Evolutionary conservation across 345 rosid species (phyloP).

Genomic region (Sonneratia caseolaris): DNA sequence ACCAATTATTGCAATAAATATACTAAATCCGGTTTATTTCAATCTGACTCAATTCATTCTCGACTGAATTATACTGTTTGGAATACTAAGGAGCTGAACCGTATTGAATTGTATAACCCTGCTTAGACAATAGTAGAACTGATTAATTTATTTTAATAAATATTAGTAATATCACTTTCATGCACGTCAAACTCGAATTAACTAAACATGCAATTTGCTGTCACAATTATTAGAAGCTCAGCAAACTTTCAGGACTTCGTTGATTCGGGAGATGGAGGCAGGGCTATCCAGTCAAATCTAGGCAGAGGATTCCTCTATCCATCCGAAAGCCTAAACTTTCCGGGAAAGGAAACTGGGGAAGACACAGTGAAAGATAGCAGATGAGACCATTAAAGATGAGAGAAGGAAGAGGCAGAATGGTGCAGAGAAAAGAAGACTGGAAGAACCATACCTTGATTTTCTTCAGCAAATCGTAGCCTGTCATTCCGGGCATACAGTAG

Average conservation of each 20-base stretch:
- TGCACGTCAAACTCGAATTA: too few relatives aligned
- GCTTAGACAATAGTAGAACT: too few relatives aligned
- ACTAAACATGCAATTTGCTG: too few relatives aligned
- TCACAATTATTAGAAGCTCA: background rate
- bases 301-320: too few relatives aligned
- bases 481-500: conserved; percentile 83
- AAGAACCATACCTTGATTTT: conserved; percentile 44
- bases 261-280: background rate
- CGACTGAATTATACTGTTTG: too few relatives aligned
- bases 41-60: too few relatives aligned
- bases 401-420: conserved; percentile 16
- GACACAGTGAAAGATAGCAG: background rate
- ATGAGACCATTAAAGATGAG: too few relatives aligned
- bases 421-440: background rate
- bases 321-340: conserved; percentile 5
- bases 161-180: too few relatives aligned
- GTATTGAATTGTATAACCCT: too few relatives aligned
- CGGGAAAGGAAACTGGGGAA: conserved; percentile 13
- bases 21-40: too few relatives aligned
- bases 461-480: conserved; percentile 72
- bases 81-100: too few relatives aligned
- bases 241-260: background rate
- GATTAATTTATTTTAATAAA: too few relatives aligned
- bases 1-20: background rate
- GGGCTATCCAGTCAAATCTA: background rate